These are phyloP conservation scores for Jamesozyma piceae DNA, from an alignment of 805 yeast species.

Conservation along the genomic window DNA sequence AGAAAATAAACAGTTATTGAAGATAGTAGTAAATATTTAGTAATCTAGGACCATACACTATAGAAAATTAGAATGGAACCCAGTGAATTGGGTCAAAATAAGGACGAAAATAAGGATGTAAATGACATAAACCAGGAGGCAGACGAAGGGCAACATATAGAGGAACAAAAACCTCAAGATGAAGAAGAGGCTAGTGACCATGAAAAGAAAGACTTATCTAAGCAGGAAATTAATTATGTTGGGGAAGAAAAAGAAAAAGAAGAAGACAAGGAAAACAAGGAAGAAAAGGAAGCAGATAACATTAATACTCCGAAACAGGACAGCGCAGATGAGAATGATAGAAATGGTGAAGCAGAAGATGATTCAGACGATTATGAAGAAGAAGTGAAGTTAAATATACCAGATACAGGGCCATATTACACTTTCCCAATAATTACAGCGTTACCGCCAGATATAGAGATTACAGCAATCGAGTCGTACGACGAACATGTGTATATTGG, in stretches of 20 bases:
- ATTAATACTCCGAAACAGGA: too few species aligned
- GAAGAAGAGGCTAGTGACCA: too few species aligned
- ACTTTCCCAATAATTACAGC: conserved; percentile 17
- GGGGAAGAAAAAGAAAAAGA: not conserved
- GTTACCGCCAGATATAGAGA: conserved; percentile 19
- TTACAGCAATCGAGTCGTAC: conserved; percentile 21
- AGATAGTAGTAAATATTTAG: too few species aligned
- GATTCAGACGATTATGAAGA: not conserved
- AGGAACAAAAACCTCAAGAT: too few species aligned
- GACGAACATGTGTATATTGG: conserved; percentile 28
- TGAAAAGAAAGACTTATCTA: too few species aligned
- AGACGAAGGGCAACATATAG: too few species aligned
- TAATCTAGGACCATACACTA: too few species aligned
- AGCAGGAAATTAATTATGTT: not conserved
- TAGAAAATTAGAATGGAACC: too few species aligned
- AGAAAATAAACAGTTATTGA: too few species aligned
- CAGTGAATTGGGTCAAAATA: too few species aligned
- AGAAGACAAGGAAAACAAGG: not conserved
- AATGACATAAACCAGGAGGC: too few species aligned
- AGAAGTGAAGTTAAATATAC: not conserved
- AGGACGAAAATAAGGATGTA: too few species aligned
- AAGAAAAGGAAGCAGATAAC: not conserved
- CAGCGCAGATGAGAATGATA: not conserved
- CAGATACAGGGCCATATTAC: conserved; percentile 17
- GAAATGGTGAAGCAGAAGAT: not conserved